These are phyloP conservation scores for Ceratocystis cubensis DNA, from an alignment of 2,329 filamentous ascomycete species.

Conservation along the genomic window DNA sequence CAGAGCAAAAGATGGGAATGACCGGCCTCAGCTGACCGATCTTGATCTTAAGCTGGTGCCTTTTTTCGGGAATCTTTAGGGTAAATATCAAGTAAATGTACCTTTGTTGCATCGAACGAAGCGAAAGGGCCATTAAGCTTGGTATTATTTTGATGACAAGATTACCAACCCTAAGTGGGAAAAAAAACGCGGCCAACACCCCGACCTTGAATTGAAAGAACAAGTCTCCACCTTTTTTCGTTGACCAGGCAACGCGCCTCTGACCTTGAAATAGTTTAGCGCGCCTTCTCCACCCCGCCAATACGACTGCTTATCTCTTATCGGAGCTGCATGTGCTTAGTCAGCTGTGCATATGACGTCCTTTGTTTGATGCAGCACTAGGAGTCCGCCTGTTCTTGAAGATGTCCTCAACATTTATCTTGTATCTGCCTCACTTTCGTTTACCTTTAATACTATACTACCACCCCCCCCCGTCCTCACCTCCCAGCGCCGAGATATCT, in stretches of 20 bases:
- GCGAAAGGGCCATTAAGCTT: not conserved
- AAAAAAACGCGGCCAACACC: not conserved
- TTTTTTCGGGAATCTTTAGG: too few species aligned
- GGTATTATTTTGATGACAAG: conserved; percentile 8
- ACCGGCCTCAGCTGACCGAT: not conserved
- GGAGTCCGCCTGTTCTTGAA: not conserved
- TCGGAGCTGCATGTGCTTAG: conserved; percentile 7
- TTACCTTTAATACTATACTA: not conserved
- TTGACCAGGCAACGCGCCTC: conserved; percentile 17
- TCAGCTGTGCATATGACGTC: conserved; percentile 20
- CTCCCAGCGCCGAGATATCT: too few species aligned
- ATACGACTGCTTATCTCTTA: conserved; percentile 13
- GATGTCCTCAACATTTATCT: too few species aligned
- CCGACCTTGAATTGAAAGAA: not conserved
- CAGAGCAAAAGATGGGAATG: not conserved
- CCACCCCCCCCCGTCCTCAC: too few species aligned
- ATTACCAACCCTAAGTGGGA: not conserved
- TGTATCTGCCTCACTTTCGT: too few species aligned
- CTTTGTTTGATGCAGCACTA: not conserved
- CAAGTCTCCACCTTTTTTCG: conserved; percentile 9
- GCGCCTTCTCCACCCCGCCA: conserved; percentile 1
- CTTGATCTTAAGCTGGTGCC: not conserved
- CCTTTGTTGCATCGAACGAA: not conserved
- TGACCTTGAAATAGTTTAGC: not conserved
- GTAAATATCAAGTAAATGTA: not conserved